Evolutionary conservation across 1,139 yeast genomes (phyloP).

Genomic region (Entelexis paramagnoliae): DNA sequence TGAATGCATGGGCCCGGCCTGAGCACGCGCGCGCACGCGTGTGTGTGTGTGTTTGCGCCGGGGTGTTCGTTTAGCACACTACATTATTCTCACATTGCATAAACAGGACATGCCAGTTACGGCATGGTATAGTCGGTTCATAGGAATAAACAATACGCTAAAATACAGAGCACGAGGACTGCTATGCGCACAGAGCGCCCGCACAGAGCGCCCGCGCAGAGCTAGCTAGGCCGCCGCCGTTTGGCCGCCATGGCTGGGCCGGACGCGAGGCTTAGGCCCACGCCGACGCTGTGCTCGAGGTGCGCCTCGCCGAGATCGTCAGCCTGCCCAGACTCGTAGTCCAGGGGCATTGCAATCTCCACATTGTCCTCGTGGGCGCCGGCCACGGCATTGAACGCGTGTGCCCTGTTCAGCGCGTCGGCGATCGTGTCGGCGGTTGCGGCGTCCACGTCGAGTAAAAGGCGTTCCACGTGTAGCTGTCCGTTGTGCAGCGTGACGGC

Average conservation of each 20-base stretch:
- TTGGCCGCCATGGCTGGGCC: conserved; percentile 14
- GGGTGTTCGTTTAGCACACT: neutral
- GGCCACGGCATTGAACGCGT: conserved; percentile 2
- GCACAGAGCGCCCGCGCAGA: too few relatives aligned
- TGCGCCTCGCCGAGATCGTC: conserved; percentile 19
- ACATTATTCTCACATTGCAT: neutral
- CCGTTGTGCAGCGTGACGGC: neutral
- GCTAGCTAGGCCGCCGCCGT: conserved; percentile 10
- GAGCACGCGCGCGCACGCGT: too few relatives aligned
- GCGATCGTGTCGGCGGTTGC: neutral
- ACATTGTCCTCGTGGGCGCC: conserved; percentile 1
- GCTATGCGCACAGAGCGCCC: too few relatives aligned
- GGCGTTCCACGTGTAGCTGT: neutral
- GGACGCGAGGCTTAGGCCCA: conserved; percentile 2
- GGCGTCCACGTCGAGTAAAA: neutral
- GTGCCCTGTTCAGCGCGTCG: conserved; percentile 7
- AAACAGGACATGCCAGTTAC: neutral
- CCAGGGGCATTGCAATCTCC: conserved; percentile 17
- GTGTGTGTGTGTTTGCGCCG: too few relatives aligned
- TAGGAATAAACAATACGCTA: too few relatives aligned
- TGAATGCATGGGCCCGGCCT: neutral
- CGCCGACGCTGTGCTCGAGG: conserved; percentile 8
- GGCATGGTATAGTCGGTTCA: too few relatives aligned
- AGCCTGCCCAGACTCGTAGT: conserved; percentile 19
- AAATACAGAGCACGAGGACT: neutral